phyloP scores from a whole-genome alignment of 2,329 filamentous ascomycete genomes.

The Coleophoma cylindrospora region DNA sequence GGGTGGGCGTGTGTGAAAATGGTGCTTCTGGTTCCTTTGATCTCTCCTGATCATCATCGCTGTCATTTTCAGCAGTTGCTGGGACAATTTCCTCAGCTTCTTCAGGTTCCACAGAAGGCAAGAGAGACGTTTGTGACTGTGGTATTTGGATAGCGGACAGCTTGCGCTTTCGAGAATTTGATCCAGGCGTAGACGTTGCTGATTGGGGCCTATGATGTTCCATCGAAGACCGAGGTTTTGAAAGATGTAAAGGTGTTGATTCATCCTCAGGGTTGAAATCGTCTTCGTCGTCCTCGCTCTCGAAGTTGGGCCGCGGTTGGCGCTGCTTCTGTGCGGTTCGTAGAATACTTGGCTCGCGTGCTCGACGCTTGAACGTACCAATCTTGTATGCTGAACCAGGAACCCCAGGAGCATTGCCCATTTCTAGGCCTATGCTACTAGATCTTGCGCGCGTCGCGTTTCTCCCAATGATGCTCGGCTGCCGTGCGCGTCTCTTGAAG shows the following conservation, averaged over 20 bases:
- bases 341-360: conserved; percentile 57
- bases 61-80: conserved; percentile 12
- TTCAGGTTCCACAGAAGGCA: conserved; percentile 10
- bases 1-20: conserved; percentile 13
- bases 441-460: conserved; percentile 10
- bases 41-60: conserved; percentile 12
- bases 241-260: conserved; percentile 58
- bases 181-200: conserved; percentile 19
- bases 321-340: conserved; percentile 31
- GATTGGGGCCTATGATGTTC: conserved; percentile 18
- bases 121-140: conserved; percentile 15
- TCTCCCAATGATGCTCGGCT: conserved; percentile 26
- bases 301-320: conserved; percentile 33
- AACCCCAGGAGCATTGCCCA: conserved; percentile 19
- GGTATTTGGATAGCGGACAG: conserved; percentile 23
- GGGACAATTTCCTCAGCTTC: conserved; percentile 17
- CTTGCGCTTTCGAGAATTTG: conserved; percentile 50
- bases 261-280: conserved; percentile 61
- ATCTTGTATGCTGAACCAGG: conserved; percentile 41
- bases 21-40: conserved; percentile 6
- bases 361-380: conserved; percentile 51
- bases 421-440: conserved; percentile 20
- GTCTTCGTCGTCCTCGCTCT: conserved; percentile 32
- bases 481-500: conserved; percentile 28
- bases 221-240: conserved; percentile 31